Conservation (phyloP, 1,139 yeast genomes). For the Hyphopichia khmerensis region DNA sequence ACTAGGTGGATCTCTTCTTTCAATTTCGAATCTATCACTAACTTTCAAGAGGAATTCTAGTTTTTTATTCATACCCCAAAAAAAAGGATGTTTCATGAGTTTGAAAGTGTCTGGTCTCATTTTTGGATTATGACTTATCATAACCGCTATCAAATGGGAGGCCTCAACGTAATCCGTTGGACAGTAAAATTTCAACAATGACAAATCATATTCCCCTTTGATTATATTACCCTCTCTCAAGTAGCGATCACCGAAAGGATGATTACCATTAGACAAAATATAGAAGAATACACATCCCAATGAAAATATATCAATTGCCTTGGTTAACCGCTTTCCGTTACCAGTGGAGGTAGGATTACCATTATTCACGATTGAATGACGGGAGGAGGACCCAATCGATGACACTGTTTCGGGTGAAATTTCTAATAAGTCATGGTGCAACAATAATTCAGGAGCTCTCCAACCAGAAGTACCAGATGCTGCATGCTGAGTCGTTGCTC, state of each 20-base stretch:
- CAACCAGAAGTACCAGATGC: slow-evolving; percentile 96
- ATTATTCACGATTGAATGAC: slow-evolving; percentile 5
- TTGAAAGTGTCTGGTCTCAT: slow-evolving; percentile 69
- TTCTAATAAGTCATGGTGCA: slow-evolving; percentile 42
- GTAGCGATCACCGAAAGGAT: slow-evolving; percentile 92
- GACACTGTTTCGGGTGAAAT: slow-evolving; percentile 43
- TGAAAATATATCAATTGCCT: slow-evolving; percentile 92
- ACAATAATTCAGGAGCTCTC: slow-evolving; percentile 92
- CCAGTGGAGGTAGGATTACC: slow-evolving; percentile 8
- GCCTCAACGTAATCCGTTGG: slow-evolving; percentile 61
- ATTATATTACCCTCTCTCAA: slow-evolving; percentile 86
- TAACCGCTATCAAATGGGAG: slow-evolving; percentile 62
- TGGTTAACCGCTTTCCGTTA: slow-evolving; percentile 63
- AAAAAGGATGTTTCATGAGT: slow-evolving; percentile 81
- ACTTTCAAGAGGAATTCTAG: slow-evolving; percentile 81
- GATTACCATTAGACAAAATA: slow-evolving; percentile 79
- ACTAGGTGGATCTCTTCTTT: slow-evolving; percentile 84
- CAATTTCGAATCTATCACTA: slow-evolving; percentile 88
- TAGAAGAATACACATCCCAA: slow-evolving; percentile 93
- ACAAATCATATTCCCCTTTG: slow-evolving; percentile 62
- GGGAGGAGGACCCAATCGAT: slow-evolving; percentile 25
- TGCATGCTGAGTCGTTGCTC: slow-evolving; percentile 88
- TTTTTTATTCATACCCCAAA: slow-evolving; percentile 77
- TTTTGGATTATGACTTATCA: slow-evolving; percentile 70
- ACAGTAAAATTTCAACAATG: slow-evolving; percentile 37